phyloP scores from a whole-genome alignment of 108 stramenopile genomes.

The Nitzschia sp. region DNA sequence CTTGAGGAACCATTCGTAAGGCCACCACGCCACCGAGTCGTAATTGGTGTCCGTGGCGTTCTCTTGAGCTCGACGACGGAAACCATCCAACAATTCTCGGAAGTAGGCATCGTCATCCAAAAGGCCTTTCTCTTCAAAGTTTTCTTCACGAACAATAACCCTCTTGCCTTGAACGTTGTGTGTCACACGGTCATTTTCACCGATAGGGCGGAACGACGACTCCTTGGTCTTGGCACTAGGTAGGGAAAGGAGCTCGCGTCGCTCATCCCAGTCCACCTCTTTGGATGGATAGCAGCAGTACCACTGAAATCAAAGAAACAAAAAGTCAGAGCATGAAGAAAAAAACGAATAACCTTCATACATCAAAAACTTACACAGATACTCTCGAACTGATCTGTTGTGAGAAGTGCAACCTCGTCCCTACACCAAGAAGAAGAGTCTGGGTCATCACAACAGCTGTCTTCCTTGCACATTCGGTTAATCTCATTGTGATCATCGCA shows the following conservation, averaged over 20 bases:
- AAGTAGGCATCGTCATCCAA: constrained; percentile 42
- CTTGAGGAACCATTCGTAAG: constrained; percentile 54
- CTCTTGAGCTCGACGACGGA: constrained; percentile 24
- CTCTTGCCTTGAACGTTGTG: constrained; percentile 12
- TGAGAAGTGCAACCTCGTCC: constrained; percentile 4
- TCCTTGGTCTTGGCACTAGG: constrained; percentile 5
- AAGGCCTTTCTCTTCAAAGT: constrained; percentile 24
- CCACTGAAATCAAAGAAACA: constrained; percentile 18
- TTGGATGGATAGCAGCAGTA: constrained; percentile 39
- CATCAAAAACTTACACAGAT: constrained; percentile 27
- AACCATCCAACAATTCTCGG: constrained; percentile 18
- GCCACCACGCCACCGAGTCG: constrained; percentile 37
- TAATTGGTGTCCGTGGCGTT: constrained; percentile 25
- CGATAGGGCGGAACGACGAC: neutral
- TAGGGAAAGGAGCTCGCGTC: neutral
- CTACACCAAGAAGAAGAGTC: constrained; percentile 10
- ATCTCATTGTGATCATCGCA: constrained; percentile 17
- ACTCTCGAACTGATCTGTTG: constrained; percentile 22
- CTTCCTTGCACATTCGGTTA: constrained; percentile 15
- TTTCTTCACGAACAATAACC: constrained; percentile 38
- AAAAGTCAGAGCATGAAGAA: neutral
- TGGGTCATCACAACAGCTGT: constrained; percentile 31
- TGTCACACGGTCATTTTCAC: constrained; percentile 13
- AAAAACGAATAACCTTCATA: neutral
- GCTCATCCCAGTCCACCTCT: neutral